phyloP scores from a whole-genome alignment of 2,329 filamentous ascomycete species.

The Colletotrichum sp. region DNA sequence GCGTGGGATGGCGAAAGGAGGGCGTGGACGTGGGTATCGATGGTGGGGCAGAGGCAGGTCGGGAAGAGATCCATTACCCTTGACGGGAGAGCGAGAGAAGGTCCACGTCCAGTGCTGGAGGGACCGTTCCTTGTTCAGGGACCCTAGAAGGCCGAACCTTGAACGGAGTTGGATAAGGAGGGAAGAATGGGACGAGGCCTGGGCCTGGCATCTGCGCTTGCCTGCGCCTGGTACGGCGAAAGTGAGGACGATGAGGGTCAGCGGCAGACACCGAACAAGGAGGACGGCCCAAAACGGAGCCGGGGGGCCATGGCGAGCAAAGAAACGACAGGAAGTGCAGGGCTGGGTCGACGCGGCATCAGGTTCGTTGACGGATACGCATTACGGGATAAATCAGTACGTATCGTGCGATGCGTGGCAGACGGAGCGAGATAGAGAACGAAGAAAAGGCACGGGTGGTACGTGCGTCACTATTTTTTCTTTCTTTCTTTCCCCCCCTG shows the following conservation, averaged over 20 bases:
- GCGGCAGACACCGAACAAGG: constrained; percentile 11
- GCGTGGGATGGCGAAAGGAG: background rate
- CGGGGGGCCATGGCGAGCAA: background rate
- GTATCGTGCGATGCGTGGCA: background rate
- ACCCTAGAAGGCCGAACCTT: constrained; percentile 7
- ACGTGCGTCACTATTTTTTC: background rate
- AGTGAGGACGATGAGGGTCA: constrained; percentile 8
- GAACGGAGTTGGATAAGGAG: constrained; percentile 16
- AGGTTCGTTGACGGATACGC: background rate
- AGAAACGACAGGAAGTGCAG: background rate
- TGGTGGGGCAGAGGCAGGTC: constrained; percentile 4
- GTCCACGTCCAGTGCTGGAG: background rate
- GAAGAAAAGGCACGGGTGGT: constrained; percentile 9
- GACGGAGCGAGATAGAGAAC: background rate
- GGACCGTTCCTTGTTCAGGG: constrained; percentile 19
- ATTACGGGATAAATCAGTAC: background rate
- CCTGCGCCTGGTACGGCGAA: background rate
- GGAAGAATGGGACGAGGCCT: constrained; percentile 5
- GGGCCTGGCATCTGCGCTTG: background rate
- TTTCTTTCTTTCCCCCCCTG: background rate
- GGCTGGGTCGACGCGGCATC: background rate
- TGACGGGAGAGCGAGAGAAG: background rate
- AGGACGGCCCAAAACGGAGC: constrained; percentile 7
- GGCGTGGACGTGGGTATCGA: background rate
- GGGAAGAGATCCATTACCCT: background rate